phyloP scores from a whole-genome alignment of 1,284 basidiomycete genomes.

The Ceratobasidium sp. region DNA sequence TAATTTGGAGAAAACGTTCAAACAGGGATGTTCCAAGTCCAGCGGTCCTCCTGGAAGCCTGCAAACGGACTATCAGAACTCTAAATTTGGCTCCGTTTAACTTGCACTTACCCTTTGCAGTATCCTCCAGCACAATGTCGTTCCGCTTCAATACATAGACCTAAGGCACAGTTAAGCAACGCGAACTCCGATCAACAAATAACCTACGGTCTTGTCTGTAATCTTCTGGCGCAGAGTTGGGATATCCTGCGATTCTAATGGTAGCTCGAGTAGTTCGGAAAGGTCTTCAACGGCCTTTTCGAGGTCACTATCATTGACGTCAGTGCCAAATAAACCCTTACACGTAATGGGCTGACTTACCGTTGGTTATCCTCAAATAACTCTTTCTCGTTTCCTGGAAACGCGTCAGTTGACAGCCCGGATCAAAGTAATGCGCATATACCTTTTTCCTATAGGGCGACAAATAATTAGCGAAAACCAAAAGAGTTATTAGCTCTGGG shows the following conservation, averaged over 20 bases:
- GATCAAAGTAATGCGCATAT: slow-evolving; percentile 45
- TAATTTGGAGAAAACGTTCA: slow-evolving; percentile 13
- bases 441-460: slow-evolving; percentile 40
- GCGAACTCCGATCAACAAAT: slow-evolving; percentile 13
- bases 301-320: slow-evolving; percentile 73
- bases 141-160: slow-evolving; percentile 98
- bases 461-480: too few relatives aligned
- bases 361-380: slow-evolving; percentile 98
- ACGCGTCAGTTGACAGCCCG: slow-evolving; percentile 3
- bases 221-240: slow-evolving; percentile 87
- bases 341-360: slow-evolving; percentile 54
- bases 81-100: neutral
- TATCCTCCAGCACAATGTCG: slow-evolving; percentile 94
- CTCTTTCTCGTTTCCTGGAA: slow-evolving; percentile 89
- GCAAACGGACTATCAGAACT: slow-evolving; percentile 50
- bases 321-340: neutral
- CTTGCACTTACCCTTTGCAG: slow-evolving; percentile 60
- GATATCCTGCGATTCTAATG: slow-evolving; percentile 87
- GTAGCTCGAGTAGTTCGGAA: slow-evolving; percentile 90
- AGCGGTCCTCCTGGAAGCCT: slow-evolving; percentile 88
- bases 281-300: slow-evolving; percentile 96
- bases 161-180: slow-evolving; percentile 53
- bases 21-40: slow-evolving; percentile 76
- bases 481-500: neutral
- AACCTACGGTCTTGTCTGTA: slow-evolving; percentile 88